These are phyloP conservation scores for Theobroma grandiflorum DNA, from an alignment of 441 rosid genomes.

Conservation along the genomic window DNA sequence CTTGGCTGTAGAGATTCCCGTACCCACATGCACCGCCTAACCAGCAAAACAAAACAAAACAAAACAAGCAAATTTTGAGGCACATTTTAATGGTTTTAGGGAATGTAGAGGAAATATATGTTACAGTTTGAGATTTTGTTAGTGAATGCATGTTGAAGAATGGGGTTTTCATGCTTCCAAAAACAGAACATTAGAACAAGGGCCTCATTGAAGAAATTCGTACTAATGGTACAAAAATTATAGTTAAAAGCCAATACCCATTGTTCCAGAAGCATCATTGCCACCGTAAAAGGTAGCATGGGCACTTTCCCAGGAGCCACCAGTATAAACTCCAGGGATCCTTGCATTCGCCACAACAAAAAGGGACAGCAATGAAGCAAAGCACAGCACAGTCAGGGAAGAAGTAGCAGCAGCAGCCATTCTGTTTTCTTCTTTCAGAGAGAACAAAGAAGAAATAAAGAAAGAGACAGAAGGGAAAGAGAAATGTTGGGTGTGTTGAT, in stretches of 20 bases:
- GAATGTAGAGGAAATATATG: background rate
- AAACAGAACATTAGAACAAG: background rate
- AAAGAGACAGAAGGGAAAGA: constrained; percentile 21
- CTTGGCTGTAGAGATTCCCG: constrained; percentile 75
- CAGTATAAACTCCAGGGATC: constrained; percentile 80
- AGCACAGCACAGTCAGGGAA: constrained; percentile 28
- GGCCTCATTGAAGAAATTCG: background rate
- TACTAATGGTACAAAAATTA: background rate
- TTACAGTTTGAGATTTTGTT: background rate
- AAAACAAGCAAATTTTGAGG: background rate
- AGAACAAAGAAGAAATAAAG: background rate
- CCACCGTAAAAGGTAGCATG: constrained; percentile 97
- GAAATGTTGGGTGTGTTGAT: background rate
- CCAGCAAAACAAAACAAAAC: background rate
- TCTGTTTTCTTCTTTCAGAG: background rate
- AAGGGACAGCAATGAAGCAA: constrained; percentile 34
- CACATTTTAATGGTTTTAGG: background rate
- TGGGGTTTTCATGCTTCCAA: background rate
- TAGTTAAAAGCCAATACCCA: constrained; percentile 57
- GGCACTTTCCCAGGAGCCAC: constrained; percentile 71
- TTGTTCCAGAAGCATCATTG: constrained; percentile 93
- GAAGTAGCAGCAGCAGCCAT: constrained; percentile 42
- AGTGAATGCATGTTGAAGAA: background rate
- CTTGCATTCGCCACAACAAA: constrained; percentile 47
- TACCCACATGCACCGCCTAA: constrained; percentile 73